phyloP scores from a whole-genome alignment of 2,329 filamentous ascomycete species.

The Talaromyces sp. region DNA sequence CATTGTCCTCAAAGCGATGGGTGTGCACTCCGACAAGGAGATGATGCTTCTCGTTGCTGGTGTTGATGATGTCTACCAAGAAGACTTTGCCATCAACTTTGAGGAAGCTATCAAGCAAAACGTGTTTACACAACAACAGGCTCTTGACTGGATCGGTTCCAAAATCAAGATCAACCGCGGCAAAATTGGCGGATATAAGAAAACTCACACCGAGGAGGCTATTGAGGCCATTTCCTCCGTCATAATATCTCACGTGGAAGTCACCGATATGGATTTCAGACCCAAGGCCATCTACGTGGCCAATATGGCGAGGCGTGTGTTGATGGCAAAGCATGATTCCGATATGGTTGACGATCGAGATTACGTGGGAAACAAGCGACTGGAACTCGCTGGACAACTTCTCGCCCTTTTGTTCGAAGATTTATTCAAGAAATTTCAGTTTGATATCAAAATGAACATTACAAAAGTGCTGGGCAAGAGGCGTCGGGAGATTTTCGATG shows the following conservation, averaged over 20 bases:
- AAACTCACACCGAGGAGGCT: slow-evolving; percentile 85
- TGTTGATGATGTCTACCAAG: slow-evolving; percentile 81
- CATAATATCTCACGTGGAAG: slow-evolving; percentile 90
- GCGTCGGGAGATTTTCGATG: slow-evolving; percentile 83
- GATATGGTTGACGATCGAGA: slow-evolving; percentile 92
- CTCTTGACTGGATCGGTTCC: slow-evolving; percentile 83
- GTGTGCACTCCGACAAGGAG: slow-evolving; percentile 89
- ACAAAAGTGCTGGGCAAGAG: slow-evolving; percentile 95
- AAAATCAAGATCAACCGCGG: slow-evolving; percentile 81
- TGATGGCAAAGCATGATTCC: slow-evolving; percentile 89
- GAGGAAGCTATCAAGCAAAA: slow-evolving; percentile 82
- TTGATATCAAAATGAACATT: slow-evolving; percentile 84
- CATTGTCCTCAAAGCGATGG: slow-evolving; percentile 87
- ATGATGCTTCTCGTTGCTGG: slow-evolving; percentile 89
- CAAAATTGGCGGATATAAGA: slow-evolving; percentile 56
- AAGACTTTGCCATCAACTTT: slow-evolving; percentile 92
- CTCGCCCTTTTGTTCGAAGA: slow-evolving; percentile 93
- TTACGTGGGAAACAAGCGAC: slow-evolving; percentile 94
- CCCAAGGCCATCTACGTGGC: slow-evolving; percentile 97
- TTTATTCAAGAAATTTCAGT: slow-evolving; percentile 91
- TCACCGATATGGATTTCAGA: slow-evolving; percentile 86
- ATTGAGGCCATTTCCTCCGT: slow-evolving; percentile 89
- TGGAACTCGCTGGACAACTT: slow-evolving; percentile 92
- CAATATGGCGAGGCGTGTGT: slow-evolving; percentile 92
- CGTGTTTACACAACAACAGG: slow-evolving; percentile 90